These are phyloP conservation scores for Botrytis paeoniae DNA, from an alignment of 2,329 filamentous ascomycete species.

Conservation along the genomic window DNA sequence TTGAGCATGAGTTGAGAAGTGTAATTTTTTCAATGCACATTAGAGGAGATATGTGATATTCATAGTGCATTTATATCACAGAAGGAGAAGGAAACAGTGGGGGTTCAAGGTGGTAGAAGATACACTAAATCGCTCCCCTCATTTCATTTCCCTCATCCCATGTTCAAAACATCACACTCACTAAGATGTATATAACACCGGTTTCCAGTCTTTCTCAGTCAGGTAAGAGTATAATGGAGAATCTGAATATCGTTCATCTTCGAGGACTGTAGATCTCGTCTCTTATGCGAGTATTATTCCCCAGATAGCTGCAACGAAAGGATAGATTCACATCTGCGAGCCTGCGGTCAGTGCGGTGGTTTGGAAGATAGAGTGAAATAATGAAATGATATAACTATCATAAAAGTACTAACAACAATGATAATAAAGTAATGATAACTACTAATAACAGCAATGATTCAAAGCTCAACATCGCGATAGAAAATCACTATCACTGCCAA, in stretches of 20 bases:
- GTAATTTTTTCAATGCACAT: neutral
- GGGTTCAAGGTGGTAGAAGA: neutral
- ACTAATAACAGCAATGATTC: neutral
- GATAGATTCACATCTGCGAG: neutral
- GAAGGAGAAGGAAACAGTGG: neutral
- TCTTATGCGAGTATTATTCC: neutral
- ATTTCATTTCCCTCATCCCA: neutral
- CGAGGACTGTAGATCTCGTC: rapidly evolving
- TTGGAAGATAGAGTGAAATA: neutral
- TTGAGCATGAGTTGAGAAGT: too few relatives aligned
- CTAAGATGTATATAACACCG: too few relatives aligned
- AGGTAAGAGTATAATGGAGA: too few relatives aligned
- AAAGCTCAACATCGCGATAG: rapidly evolving
- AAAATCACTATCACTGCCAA: neutral
- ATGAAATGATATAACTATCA: neutral
- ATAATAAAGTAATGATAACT: neutral
- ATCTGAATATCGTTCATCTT: neutral
- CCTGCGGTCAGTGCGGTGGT: neutral
- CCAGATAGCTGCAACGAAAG: neutral
- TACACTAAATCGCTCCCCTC: neutral
- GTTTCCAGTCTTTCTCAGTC: too few relatives aligned
- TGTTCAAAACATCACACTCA: too few relatives aligned
- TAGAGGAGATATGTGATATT: too few relatives aligned
- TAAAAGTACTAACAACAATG: neutral
- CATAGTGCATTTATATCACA: neutral